Evolutionary conservation across 1,284 basidiomycete species (phyloP), one percentile per base, ranked within the genome.

Genomic region (Puccinia horiana): DNA sequence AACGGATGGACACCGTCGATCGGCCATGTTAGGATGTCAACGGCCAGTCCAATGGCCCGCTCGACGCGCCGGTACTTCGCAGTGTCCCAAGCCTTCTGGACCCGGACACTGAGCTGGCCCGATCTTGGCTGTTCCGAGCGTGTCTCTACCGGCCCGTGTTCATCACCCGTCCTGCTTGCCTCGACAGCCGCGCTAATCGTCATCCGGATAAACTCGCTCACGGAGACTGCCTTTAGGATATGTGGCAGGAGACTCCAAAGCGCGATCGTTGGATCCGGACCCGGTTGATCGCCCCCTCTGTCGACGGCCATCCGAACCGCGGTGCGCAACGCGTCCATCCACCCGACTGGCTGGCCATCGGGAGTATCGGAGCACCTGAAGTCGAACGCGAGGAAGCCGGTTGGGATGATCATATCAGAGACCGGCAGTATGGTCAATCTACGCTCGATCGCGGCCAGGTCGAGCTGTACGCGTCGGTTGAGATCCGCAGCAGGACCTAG

Each of bases 221-320:
- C 44, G 20, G 79, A 63, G 0, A 81, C 6, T 0, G 70, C 54
- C 6, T 74, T 63, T 8, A 74, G 29, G 20, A 81, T 40, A 35
- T 42, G 42, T 2, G 79, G 79, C 42, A 81, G 56, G 11, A 81
- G 69, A 42, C 47, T 73, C 79, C 79, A 81, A 14, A 81, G 70
- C 9, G 79, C 49, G 63, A 81, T 63, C 0, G 78, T 81, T 2
- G 77, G 47, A 29, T 56, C 72, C 20, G 72, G 35, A 14, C 29
- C 72, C 29, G 72, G 35, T 14, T 4, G n/a, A 9, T 52, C 52
- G 6, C 14, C 18, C 52, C 61, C 52, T 20, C 12, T 37, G 20
- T 8, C 35, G 8, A 80, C 56, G 49, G 79, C 79, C 29, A 61
- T 74, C 44, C 29, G 52, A 32, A 81, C 37, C 8, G 37, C 70